Base-by-base conservation (phyloP, 2,329 filamentous ascomycete genomes). In the Macrophomina phaseolina region DNA sequence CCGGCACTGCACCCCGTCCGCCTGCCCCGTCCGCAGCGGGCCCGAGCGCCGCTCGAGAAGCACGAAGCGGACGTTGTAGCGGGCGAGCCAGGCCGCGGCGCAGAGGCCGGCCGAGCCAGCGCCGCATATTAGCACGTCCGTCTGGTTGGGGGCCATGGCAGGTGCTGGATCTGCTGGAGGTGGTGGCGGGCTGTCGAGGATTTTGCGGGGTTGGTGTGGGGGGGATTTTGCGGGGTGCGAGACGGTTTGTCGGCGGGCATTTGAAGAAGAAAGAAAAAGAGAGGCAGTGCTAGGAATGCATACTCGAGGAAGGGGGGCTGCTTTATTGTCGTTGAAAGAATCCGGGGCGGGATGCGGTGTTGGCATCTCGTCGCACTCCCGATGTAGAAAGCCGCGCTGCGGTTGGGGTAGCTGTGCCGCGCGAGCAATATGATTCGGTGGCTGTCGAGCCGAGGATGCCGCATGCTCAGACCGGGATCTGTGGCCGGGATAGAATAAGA, bases 1-100 rank as follows among this genome's bases (percentile, higher is more conserved):
- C 1, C 89, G 86, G 69, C 85, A 86, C 76, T 91, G 87, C 2
- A 90, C 79, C 1, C 86, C 86, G 69, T 91, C 89, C 14, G 89
- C 89, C 75, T 90, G 87, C 2, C 88, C 88, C 53, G 83, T 80
- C 48, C 80, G 72, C 60, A 90, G 79, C 0, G 85, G 86, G 0
- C 86, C 87, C 3, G 76, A 67, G 5, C 85, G 83, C 5, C 81
- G 81, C 70, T 91, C 89, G 0, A 90, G 78, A 32, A 90, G 83
- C 51, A 80, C 84, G 78, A 83, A 88, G 30, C 77, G 75, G 68
- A 89, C 80, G n/a, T 83, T 82, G 73, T 82, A 84, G 28, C 83
- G 83, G 1, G 87, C 81, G 3, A 90, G 83, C 87, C 87, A 90
- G 34, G 85, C 80, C 11, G 85, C 87, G 5, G 87, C 86, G 70